These are phyloP conservation scores for Penicillium pancosmium DNA, from an alignment of 495 filamentous ascomycete species.

Conservation along the genomic window DNA sequence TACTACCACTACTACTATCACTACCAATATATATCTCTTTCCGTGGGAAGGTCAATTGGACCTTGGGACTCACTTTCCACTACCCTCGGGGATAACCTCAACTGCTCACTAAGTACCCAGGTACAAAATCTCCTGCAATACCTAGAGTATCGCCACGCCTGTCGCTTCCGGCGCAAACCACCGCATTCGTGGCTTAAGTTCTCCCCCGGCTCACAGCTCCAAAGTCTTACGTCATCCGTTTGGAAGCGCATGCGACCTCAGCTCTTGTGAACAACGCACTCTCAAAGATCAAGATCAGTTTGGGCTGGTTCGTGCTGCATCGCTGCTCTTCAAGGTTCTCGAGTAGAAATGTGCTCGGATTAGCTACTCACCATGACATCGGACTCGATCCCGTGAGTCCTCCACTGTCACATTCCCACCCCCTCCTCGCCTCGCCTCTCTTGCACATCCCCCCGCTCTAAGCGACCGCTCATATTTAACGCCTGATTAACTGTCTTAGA, in stretches of 20 bases:
- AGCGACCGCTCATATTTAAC: conserved; percentile 17
- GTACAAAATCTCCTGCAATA: no score
- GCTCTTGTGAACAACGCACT: conserved; percentile 8
- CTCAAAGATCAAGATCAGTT: conserved; percentile 8
- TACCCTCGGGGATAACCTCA: no score
- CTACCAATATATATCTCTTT: no score
- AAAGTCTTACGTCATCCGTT: conserved; percentile 50
- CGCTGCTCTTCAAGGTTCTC: conserved; percentile 11
- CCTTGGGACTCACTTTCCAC: no score
- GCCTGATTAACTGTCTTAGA: conserved; percentile 36
- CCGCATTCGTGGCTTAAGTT: conserved; percentile 29
- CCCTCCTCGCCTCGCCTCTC: conserved; percentile 9
- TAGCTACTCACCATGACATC: conserved; percentile 48
- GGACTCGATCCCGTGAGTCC: conserved; percentile 45
- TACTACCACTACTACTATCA: background rate
- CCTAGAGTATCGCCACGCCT: background rate
- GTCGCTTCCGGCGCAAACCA: conserved; percentile 5
- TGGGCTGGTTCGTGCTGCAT: conserved; percentile 15
- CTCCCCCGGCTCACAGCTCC: conserved; percentile 37
- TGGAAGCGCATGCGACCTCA: conserved; percentile 25
- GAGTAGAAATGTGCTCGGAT: conserved; percentile 42
- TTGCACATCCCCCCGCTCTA: conserved; percentile 7
- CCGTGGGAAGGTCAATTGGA: no score
- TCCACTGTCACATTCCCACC: conserved; percentile 10
- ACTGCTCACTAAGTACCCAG: no score